Evolutionary conservation across 805 yeast species (phyloP).

Genomic region (Candida hispaniensis): DNA sequence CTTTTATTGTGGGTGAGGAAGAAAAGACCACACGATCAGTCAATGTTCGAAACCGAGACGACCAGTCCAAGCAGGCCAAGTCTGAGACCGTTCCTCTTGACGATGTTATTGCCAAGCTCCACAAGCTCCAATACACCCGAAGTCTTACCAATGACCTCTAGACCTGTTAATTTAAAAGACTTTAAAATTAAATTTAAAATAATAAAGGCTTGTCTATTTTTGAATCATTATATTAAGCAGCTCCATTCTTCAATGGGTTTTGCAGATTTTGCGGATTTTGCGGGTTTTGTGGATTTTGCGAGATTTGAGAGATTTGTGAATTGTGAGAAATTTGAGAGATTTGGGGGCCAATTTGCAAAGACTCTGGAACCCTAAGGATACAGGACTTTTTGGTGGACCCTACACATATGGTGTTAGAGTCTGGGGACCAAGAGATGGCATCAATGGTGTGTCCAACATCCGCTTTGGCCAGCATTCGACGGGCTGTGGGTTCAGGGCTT

Average conservation of each 20-base stretch:
- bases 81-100: slow-evolving; percentile 63
- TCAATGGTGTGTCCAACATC: slow-evolving; percentile 10
- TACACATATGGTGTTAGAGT: slow-evolving; percentile 3
- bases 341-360: too few relatives aligned
- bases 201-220: too few relatives aligned
- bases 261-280: too few relatives aligned
- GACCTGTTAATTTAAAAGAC: too few relatives aligned
- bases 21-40: slow-evolving; percentile 73
- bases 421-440: slow-evolving; percentile 11
- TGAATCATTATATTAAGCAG: too few relatives aligned
- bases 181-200: too few relatives aligned
- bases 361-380: too few relatives aligned
- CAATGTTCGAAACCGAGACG: slow-evolving; percentile 94
- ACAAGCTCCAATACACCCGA: slow-evolving; percentile 52
- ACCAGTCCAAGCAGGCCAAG: slow-evolving; percentile 80
- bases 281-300: too few relatives aligned
- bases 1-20: slow-evolving; percentile 93
- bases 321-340: too few relatives aligned
- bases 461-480: slow-evolving; percentile 8
- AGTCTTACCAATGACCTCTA: slow-evolving; percentile 8
- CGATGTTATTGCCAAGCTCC: slow-evolving; percentile 59
- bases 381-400: too few relatives aligned
- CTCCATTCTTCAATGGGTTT: too few relatives aligned
- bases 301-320: too few relatives aligned
- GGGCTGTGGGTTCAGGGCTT: slow-evolving; percentile 6